Percentiles rank a stretch among this genome's conserved stretches.
Conservation (phyloP, 495 filamentous ascomycete species). For the Podospora sp. region DNA sequence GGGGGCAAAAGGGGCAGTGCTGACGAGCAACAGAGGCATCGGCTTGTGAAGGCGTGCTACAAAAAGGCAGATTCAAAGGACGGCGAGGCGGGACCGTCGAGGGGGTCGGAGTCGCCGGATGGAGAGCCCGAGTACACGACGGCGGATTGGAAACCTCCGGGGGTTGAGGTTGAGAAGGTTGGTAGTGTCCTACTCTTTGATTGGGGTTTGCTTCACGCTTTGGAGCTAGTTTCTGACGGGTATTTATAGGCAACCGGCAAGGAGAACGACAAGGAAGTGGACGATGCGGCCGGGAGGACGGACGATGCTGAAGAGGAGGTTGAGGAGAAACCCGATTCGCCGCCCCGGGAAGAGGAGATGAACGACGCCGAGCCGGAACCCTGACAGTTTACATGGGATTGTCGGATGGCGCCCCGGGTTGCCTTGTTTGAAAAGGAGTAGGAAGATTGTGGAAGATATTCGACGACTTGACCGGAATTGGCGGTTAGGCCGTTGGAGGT, state of each 20-base stretch:
- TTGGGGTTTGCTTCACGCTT: not conserved
- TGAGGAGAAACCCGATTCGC: not conserved
- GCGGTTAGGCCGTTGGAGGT: too few species aligned
- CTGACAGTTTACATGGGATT: not conserved
- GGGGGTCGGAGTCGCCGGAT: not conserved
- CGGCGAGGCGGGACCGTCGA: not conserved
- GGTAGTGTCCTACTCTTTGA: too few species aligned
- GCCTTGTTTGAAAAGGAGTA: too few species aligned
- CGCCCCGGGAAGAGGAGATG: not conserved
- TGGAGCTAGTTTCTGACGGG: not conserved
- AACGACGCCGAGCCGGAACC: not conserved
- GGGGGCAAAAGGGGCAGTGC: not conserved
- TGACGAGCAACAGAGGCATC: conserved; percentile 19
- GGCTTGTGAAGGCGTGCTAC: conserved; percentile 18
- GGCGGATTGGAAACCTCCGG: conserved; percentile 1
- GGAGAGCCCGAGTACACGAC: conserved; percentile 10
- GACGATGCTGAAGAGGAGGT: not conserved
- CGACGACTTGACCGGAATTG: too few species aligned
- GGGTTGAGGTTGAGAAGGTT: too few species aligned
- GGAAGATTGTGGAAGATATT: too few species aligned
- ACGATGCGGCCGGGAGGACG: not conserved
- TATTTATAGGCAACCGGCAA: not conserved
- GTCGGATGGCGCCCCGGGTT: too few species aligned
- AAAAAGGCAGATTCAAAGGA: not conserved
- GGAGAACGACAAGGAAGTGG: not conserved